These are phyloP conservation scores for Castanea crenata DNA, from an alignment of 306 rosid genomes.

Conservation along the genomic window DNA sequence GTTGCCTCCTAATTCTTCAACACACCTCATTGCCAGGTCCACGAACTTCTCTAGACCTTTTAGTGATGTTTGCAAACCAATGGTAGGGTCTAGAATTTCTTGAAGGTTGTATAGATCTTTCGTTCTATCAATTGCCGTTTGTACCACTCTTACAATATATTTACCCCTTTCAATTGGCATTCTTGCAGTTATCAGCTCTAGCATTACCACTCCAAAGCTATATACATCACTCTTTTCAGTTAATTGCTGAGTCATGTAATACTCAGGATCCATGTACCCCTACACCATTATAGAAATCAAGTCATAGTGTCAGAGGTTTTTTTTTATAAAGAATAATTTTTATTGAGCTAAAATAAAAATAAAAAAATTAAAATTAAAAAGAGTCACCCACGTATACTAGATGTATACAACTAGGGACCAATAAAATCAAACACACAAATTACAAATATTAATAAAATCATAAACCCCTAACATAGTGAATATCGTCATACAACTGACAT, in stretches of 20 bases:
- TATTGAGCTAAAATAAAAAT: too few relatives aligned
- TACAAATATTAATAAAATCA: too few relatives aligned
- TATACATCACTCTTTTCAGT: constrained; percentile 53
- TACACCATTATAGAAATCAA: constrained; percentile 9
- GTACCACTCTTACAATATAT: constrained; percentile 35
- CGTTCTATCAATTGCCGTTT: constrained; percentile 19
- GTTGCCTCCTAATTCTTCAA: constrained; percentile 28
- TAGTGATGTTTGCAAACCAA: constrained; percentile 12
- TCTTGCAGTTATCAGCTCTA: constrained; percentile 49
- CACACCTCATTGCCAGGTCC: constrained; percentile 43
- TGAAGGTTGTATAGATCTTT: constrained; percentile 32
- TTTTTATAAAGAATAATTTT: too few relatives aligned
- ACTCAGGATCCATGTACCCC: constrained; percentile 67
- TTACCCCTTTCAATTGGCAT: constrained; percentile 39
- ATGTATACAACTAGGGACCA: too few relatives aligned
- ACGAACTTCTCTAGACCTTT: constrained; percentile 34
- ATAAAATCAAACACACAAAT: too few relatives aligned
- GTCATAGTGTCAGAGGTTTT: neutral
- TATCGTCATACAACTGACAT: too few relatives aligned
- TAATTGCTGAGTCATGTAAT: constrained; percentile 41
- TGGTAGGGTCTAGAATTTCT: constrained; percentile 28
- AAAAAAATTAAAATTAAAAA: too few relatives aligned
- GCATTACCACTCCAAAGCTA: constrained; percentile 51
- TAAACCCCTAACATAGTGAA: too few relatives aligned
- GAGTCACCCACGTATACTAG: too few relatives aligned